Evolutionary conservation across 441 rosid genomes (phyloP).

Genomic region (Lepidium campestre): DNA sequence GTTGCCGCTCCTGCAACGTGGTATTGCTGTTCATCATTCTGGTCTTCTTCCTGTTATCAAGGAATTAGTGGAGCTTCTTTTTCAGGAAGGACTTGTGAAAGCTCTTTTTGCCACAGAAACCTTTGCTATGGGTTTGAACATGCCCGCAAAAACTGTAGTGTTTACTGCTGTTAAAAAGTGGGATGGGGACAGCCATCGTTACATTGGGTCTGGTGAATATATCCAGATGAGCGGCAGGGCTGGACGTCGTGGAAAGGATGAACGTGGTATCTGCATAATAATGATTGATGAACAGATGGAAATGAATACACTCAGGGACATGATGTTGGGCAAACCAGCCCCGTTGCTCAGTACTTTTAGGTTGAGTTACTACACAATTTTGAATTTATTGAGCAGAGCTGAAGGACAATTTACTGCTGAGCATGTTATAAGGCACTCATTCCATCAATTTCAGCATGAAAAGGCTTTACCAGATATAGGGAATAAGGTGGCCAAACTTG

Average conservation of each 20-base stretch:
- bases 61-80: conserved; percentile 97
- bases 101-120: conserved; percentile 98
- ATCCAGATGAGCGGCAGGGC: conserved; percentile 99
- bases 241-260: conserved; percentile 98
- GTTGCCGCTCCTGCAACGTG: conserved; percentile 95
- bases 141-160: conserved; percentile 99
- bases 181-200: conserved; percentile 98
- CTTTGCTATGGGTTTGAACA: conserved; percentile 97
- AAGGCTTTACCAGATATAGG: conserved; percentile 92
- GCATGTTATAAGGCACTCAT: conserved; percentile 89
- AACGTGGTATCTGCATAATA: conserved; percentile 91
- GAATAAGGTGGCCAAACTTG: conserved; percentile 70
- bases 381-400: conserved; percentile 95
- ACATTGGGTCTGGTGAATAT: conserved; percentile 93
- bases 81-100: conserved; percentile 98
- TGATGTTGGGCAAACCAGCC: conserved; percentile 98
- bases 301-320: conserved; percentile 82
- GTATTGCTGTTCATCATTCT: conserved; percentile 98
- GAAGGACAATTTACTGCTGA: conserved; percentile 99
- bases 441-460: conserved; percentile 96
- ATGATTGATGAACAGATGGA: conserved; percentile 99
- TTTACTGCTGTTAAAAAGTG: conserved; percentile 93
- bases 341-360: conserved; percentile 97
- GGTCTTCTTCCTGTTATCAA: conserved; percentile 98
- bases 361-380: conserved; percentile 92